Evolutionary conservation across 768 basidiomycete species (phyloP).

Genomic region (Floccularia luteovirens): DNA sequence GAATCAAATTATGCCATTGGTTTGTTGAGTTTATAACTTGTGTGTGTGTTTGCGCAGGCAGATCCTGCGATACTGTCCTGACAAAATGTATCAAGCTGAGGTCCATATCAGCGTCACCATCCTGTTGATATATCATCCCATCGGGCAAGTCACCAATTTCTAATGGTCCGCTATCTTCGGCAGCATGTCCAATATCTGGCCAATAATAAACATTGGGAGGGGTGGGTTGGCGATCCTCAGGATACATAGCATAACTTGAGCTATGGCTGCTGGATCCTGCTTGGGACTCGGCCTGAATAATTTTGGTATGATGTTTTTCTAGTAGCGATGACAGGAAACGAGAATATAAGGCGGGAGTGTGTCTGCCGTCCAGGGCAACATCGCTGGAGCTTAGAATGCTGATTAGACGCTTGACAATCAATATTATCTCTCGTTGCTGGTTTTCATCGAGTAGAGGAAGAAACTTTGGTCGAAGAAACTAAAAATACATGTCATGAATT

Average conservation of each 20-base stretch:
- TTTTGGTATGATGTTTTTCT: conserved; percentile 20
- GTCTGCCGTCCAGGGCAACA: conserved; percentile 47
- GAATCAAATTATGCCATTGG: no score
- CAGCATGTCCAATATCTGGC: conserved; percentile 29
- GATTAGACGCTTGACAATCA: conserved; percentile 34
- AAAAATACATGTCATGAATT: conserved; percentile 3
- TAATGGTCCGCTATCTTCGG: conserved; percentile 5
- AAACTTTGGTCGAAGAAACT: conserved; percentile 48
- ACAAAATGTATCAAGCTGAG: conserved; percentile 40
- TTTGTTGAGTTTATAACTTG: no score
- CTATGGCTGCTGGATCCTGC: conserved; percentile 2
- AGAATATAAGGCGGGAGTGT: conserved; percentile 51
- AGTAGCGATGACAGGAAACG: conserved; percentile 46
- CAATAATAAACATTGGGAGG: conserved; percentile 28
- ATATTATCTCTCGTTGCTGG: conserved; percentile 32
- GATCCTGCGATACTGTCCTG: conserved; percentile 23
- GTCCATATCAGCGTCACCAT: conserved; percentile 32
- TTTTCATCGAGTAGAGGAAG: conserved; percentile 30
- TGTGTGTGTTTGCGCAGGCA: no score
- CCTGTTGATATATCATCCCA: conserved; percentile 12
- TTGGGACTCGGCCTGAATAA: background rate
- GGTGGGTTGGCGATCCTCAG: conserved; percentile 14
- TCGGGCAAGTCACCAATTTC: conserved; percentile 5
- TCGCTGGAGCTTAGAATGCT: conserved; percentile 36
- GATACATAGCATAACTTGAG: conserved; percentile 4